These are phyloP conservation scores for Tetrahymena borealis DNA, from an alignment of 73 alveolate species.

Conservation along the genomic window DNA sequence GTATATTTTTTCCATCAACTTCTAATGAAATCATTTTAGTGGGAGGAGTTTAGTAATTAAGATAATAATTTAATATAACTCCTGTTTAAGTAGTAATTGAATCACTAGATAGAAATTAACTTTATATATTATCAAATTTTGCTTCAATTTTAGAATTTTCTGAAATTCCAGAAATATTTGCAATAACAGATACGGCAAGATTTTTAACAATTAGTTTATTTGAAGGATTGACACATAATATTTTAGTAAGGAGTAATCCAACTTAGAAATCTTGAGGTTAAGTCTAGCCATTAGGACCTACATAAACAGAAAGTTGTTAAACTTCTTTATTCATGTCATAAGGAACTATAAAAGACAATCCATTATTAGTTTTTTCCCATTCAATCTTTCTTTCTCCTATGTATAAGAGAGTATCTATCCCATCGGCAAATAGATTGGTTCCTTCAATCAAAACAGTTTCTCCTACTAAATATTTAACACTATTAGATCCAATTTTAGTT, in stretches of 20 bases:
- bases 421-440: background rate
- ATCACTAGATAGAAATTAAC: background rate
- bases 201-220: background rate
- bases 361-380: background rate
- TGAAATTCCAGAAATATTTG: background rate
- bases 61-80: background rate
- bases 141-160: background rate
- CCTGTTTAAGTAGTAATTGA: background rate
- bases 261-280: background rate
- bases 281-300: background rate
- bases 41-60: background rate
- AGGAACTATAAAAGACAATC: background rate
- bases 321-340: background rate
- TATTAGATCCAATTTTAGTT: background rate
- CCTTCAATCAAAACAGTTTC: background rate
- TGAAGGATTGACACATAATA: background rate
- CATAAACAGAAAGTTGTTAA: background rate
- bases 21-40: background rate
- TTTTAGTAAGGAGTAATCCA: background rate
- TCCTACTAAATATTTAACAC: background rate
- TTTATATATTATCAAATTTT: background rate
- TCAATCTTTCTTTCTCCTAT: background rate
- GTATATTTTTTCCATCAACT: background rate
- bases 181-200: background rate
- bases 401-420: background rate